phyloP scores from a whole-genome alignment of 1,139 yeast species.

The Pichia sp. region DNA sequence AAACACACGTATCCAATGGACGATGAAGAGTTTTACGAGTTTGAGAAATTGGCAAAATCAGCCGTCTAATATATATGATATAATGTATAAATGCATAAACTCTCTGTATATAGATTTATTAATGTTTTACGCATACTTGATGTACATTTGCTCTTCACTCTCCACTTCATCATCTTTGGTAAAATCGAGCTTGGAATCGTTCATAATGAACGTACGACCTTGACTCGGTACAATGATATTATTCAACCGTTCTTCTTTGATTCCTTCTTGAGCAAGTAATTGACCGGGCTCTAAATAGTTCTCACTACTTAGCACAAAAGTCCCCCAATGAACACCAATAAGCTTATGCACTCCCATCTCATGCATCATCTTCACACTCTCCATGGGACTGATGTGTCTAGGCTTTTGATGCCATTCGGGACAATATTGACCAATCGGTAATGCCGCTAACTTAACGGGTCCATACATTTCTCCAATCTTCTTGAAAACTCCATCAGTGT shows the following conservation, averaged over 20 bases:
- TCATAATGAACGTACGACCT: conserved; percentile 39
- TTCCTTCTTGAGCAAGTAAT: conserved; percentile 34
- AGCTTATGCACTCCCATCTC: conserved; percentile 56
- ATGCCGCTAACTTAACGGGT: conserved; percentile 55
- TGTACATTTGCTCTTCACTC: conserved; percentile 10
- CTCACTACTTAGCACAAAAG: conserved; percentile 83
- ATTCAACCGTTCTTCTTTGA: conserved; percentile 26
- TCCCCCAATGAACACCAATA: conserved; percentile 95
- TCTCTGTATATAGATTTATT: too few species aligned
- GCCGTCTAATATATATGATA: background rate
- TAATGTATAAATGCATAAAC: background rate
- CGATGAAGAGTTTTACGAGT: conserved; percentile 51
- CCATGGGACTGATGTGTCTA: conserved; percentile 79
- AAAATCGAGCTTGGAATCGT: conserved; percentile 14
- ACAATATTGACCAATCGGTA: conserved; percentile 93
- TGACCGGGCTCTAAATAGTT: conserved; percentile 77
- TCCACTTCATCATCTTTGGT: conserved; percentile 12
- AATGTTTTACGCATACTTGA: too few species aligned
- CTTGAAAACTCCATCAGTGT: conserved; percentile 60
- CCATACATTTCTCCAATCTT: conserved; percentile 62
- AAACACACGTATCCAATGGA: conserved; percentile 68
- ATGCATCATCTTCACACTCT: conserved; percentile 59
- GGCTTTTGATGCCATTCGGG: conserved; percentile 95
- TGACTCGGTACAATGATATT: conserved; percentile 44
- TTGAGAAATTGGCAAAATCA: conserved; percentile 20